Conservation (phyloP, 257 asterid species). For the Nicotiana tomentosiformis region DNA sequence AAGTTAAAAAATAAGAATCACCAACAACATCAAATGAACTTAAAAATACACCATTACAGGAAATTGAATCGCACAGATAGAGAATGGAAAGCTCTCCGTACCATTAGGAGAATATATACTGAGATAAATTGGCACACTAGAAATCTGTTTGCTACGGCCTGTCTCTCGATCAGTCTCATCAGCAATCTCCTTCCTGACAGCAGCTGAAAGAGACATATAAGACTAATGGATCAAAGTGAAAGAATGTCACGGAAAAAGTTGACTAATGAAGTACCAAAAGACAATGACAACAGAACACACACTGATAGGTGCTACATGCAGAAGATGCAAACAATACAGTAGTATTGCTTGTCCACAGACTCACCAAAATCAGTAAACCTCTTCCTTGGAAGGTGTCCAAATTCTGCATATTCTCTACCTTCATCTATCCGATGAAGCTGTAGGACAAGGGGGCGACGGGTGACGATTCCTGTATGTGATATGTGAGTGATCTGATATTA, state of each 20-base stretch:
- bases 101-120: conserved; percentile 70
- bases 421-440: conserved; percentile 77
- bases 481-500: neutral
- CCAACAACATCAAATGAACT: neutral
- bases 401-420: conserved; percentile 74
- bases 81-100: conserved; percentile 17
- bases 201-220: conserved; percentile 34
- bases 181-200: conserved; percentile 62
- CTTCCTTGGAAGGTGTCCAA: conserved; percentile 76
- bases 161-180: conserved; percentile 84
- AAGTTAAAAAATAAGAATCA: neutral
- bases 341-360: conserved; percentile 4
- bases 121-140: conserved; percentile 64
- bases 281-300: neutral
- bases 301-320: neutral
- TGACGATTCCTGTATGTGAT: conserved; percentile 55
- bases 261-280: neutral
- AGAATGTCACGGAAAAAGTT: neutral
- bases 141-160: conserved; percentile 57
- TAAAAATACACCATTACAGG: neutral
- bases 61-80: neutral
- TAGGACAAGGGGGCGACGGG: conserved; percentile 75
- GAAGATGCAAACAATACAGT: neutral
- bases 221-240: neutral
- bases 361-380: conserved; percentile 68